phyloP scores from a whole-genome alignment of 352 stramenopile species.

The Phytopythium montanum region DNA sequence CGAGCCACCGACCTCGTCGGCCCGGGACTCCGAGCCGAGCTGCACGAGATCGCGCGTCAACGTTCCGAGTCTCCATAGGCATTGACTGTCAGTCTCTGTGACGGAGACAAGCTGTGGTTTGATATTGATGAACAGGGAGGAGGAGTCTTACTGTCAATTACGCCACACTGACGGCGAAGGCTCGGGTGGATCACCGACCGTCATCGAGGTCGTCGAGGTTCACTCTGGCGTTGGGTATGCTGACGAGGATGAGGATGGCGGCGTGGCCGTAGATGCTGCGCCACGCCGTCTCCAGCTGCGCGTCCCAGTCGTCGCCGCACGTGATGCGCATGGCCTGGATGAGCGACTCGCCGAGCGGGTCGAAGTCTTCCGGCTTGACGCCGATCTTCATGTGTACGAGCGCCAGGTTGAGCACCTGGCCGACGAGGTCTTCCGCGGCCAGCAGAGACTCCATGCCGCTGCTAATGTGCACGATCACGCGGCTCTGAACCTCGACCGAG shows the following conservation, averaged over 20 bases:
- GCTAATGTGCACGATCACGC: constrained; percentile 61
- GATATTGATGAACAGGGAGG: too few species aligned
- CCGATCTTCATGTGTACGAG: constrained; percentile 66
- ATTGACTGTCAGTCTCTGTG: neutral
- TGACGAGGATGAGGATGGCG: constrained; percentile 59
- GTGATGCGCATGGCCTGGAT: constrained; percentile 60
- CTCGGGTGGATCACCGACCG: constrained; percentile 2
- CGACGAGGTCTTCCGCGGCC: constrained; percentile 45
- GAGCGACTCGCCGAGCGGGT: constrained; percentile 49
- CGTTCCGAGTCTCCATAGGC: neutral
- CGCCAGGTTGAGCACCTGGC: constrained; percentile 54
- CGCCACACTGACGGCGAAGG: too few species aligned
- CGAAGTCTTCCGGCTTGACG: constrained; percentile 62
- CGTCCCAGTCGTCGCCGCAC: constrained; percentile 41
- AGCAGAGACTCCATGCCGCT: constrained; percentile 62
- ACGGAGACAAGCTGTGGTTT: neutral
- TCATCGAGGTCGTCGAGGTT: constrained; percentile 43
- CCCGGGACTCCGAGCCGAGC: constrained; percentile 40
- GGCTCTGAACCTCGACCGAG: constrained; percentile 53
- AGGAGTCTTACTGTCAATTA: too few species aligned
- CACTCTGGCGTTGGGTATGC: constrained; percentile 44
- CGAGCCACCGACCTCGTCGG: constrained; percentile 52
- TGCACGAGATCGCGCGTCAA: constrained; percentile 20
- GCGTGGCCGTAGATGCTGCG: constrained; percentile 59
- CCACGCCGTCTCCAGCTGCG: constrained; percentile 46